These are phyloP conservation scores for Plicaturopsis crispa DNA, from an alignment of 768 basidiomycete species.

Conservation along the genomic window DNA sequence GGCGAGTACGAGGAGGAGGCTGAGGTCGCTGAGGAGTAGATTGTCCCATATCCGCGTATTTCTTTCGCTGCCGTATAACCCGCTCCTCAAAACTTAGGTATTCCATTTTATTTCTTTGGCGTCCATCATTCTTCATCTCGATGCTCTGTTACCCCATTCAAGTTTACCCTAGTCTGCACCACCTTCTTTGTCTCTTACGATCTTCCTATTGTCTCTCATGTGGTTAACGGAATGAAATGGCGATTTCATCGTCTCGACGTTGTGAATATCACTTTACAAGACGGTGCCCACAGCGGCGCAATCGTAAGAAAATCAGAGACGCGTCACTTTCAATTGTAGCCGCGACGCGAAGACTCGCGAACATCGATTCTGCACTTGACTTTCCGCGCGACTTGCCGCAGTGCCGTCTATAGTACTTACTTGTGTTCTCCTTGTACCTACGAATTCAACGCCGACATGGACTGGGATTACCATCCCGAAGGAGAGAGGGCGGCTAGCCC, in stretches of 20 bases:
- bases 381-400: too few relatives aligned
- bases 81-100: conserved; percentile 28
- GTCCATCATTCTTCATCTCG: conserved; percentile 16
- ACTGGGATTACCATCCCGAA: conserved; percentile 21
- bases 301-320: too few relatives aligned
- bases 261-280: too few relatives aligned
- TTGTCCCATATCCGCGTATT: conserved; percentile 7
- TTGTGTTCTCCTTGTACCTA: too few relatives aligned
- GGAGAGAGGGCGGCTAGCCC: conserved; percentile 10
- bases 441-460: conserved; percentile 32
- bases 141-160: conserved; percentile 19
- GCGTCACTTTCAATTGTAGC: too few relatives aligned
- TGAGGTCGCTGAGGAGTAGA: conserved; percentile 44
- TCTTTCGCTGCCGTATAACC: conserved; percentile 1
- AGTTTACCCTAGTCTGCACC: conserved; percentile 22
- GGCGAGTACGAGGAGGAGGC: conserved; percentile 84
- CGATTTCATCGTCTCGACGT: too few relatives aligned
- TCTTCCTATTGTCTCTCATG: conserved; percentile 6
- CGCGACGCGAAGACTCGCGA: too few relatives aligned
- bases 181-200: conserved; percentile 9
- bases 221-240: background rate
- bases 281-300: too few relatives aligned
- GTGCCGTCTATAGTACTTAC: too few relatives aligned
- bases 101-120: conserved; percentile 22
- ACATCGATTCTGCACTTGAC: too few relatives aligned